Evolutionary conservation across 2,329 filamentous ascomycete species (phyloP).

Genomic region (Myrmaecium sp.): DNA sequence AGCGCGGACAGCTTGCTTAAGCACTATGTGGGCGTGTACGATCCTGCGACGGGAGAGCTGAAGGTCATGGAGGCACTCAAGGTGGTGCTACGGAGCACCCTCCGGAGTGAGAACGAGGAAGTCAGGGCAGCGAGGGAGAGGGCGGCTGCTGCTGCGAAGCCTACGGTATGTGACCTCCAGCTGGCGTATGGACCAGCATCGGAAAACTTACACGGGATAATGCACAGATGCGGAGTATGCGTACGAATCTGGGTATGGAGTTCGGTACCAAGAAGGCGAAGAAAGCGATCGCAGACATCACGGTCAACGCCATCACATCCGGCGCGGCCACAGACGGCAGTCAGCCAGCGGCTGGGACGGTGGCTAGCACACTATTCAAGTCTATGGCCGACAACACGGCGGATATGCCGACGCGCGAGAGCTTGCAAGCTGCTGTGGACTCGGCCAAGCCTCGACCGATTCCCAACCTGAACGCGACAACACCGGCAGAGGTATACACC

Average conservation of each 20-base stretch:
- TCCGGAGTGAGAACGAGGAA: conserved; percentile 27
- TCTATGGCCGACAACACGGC: conserved; percentile 44
- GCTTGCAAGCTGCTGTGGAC: conserved; percentile 48
- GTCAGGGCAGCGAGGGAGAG: conserved; percentile 16
- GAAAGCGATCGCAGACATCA: conserved; percentile 54
- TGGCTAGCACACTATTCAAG: conserved; percentile 35
- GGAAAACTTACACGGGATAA: conserved; percentile 29
- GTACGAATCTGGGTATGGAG: conserved; percentile 56
- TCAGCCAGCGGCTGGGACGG: too few relatives aligned
- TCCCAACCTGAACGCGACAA: conserved; percentile 48
- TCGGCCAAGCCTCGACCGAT: conserved; percentile 56
- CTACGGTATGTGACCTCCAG: conserved; percentile 6
- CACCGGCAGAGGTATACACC: conserved; percentile 57
- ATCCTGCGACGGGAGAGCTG: conserved; percentile 35
- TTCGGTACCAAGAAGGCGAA: conserved; percentile 79
- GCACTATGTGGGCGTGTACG: conserved; percentile 45
- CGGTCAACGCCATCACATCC: conserved; percentile 49
- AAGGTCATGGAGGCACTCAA: conserved; percentile 36
- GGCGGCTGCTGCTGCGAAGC: conserved; percentile 11
- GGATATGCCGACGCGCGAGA: conserved; percentile 49
- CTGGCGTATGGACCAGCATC: not conserved
- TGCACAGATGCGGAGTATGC: conserved; percentile 45
- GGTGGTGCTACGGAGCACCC: conserved; percentile 35
- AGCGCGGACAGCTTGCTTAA: conserved; percentile 33
- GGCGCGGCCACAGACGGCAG: conserved; percentile 13